Evolutionary conservation across 2,329 filamentous ascomycete species (phyloP).

Genomic region (Fusarium chlamydosporum): DNA sequence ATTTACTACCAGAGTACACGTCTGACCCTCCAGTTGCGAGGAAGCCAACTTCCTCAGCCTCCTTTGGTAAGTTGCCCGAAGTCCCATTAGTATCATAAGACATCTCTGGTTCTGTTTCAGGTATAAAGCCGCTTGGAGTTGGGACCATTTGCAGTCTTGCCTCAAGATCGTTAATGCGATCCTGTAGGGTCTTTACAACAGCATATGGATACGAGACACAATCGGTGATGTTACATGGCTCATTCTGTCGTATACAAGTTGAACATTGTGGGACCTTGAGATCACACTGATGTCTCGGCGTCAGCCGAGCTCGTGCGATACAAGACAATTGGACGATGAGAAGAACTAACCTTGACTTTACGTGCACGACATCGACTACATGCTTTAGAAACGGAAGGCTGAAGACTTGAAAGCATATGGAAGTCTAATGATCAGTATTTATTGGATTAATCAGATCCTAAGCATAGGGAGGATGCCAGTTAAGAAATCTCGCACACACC

Average conservation of each 20-base stretch:
- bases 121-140: background rate
- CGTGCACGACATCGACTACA: constrained; percentile 11
- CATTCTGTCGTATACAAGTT: constrained; percentile 2
- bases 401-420: constrained; percentile 1
- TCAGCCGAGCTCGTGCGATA: background rate
- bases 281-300: constrained; percentile 7
- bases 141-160: background rate
- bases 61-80: background rate
- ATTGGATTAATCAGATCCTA: fast-evolving
- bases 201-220: background rate
- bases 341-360: constrained; percentile 8
- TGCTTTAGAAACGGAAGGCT: background rate
- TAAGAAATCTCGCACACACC: constrained; percentile 9
- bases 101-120: background rate
- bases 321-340: too few species aligned
- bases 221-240: background rate
- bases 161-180: constrained; percentile 6
- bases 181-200: fast-evolving
- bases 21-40: background rate
- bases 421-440: fast-evolving
- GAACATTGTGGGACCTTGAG: constrained; percentile 12
- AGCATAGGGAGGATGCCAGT: fast-evolving
- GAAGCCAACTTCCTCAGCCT: constrained; percentile 19
- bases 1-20: constrained; percentile 3
- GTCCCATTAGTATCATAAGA: background rate